Evolutionary conservation across 352 stramenopile genomes (phyloP).

Genomic region (Globisporangium ultimum): DNA sequence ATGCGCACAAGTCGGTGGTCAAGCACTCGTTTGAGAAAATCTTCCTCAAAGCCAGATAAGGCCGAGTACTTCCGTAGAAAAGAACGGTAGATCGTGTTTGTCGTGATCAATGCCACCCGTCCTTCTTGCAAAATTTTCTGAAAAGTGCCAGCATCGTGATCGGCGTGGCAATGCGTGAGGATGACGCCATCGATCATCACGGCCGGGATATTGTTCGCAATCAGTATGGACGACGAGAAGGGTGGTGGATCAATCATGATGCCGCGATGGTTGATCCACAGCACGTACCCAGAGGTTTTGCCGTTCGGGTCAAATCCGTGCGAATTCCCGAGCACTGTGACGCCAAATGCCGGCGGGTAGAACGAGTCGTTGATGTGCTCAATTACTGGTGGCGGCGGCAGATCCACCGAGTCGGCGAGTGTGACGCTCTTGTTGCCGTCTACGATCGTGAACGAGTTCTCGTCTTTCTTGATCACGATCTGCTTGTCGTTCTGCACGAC

Average conservation of each 20-base stretch:
- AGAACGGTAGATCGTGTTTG: slow-evolving; percentile 94
- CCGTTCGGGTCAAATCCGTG: slow-evolving; percentile 95
- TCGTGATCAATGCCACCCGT: slow-evolving; percentile 94
- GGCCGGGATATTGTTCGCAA: slow-evolving; percentile 86
- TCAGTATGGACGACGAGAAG: slow-evolving; percentile 83
- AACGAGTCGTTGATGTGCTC: slow-evolving; percentile 69
- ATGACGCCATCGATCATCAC: slow-evolving; percentile 96
- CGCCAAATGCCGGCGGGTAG: slow-evolving; percentile 93
- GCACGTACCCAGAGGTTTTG: slow-evolving; percentile 93
- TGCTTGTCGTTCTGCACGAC: slow-evolving; percentile 59
- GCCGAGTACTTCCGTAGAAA: slow-evolving; percentile 97
- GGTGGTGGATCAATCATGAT: slow-evolving; percentile 97
- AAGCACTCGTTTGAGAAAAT: slow-evolving; percentile 90
- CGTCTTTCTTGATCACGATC: slow-evolving; percentile 66
- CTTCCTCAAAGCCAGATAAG: slow-evolving; percentile 88
- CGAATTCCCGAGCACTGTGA: slow-evolving; percentile 95
- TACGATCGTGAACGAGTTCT: slow-evolving; percentile 59
- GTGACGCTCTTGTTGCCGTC: slow-evolving; percentile 57
- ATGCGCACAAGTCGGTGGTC: slow-evolving; percentile 91
- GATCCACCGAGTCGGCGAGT: slow-evolving; percentile 51
- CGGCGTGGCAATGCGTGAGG: slow-evolving; percentile 95
- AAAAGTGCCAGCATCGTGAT: slow-evolving; percentile 96
- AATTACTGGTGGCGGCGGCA: slow-evolving; percentile 39
- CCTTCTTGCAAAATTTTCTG: slow-evolving; percentile 95
- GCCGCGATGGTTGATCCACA: slow-evolving; percentile 96